These are phyloP conservation scores for Saccharomycopsis fodiens DNA, from an alignment of 805 yeast genomes.

Conservation along the genomic window DNA sequence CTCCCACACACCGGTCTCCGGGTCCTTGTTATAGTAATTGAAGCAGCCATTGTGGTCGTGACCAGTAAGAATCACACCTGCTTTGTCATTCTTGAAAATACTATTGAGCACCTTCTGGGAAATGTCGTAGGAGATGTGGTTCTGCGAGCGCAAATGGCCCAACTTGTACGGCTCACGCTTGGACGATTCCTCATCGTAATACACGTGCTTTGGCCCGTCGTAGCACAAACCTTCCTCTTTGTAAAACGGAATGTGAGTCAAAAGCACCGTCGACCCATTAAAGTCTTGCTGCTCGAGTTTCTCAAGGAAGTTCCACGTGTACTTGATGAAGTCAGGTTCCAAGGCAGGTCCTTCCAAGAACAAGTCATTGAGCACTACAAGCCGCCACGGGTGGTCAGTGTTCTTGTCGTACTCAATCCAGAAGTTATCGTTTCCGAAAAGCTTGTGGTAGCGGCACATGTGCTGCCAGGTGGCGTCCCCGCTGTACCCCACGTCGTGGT, in stretches of 20 bases:
- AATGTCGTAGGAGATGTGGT: conserved; percentile 65
- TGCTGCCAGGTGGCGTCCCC: conserved; percentile 95
- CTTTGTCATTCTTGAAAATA: conserved; percentile 57
- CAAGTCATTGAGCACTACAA: conserved; percentile 81
- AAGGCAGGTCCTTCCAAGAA: conserved; percentile 86
- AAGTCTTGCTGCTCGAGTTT: conserved; percentile 48
- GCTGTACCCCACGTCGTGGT: conserved; percentile 92
- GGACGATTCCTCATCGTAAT: conserved; percentile 46
- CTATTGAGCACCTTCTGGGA: conserved; percentile 61
- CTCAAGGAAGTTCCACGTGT: conserved; percentile 68
- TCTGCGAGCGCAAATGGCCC: conserved; percentile 73
- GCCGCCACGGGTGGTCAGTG: conserved; percentile 69
- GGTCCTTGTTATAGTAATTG: conserved; percentile 47
- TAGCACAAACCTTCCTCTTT: conserved; percentile 75
- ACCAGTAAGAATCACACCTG: conserved; percentile 83
- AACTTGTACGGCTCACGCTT: conserved; percentile 55
- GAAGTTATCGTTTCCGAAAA: conserved; percentile 82
- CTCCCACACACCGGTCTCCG: conserved; percentile 43
- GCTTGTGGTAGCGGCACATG: conserved; percentile 62
- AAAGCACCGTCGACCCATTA: conserved; percentile 69
- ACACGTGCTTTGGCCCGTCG: conserved; percentile 74
- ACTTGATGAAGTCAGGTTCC: conserved; percentile 59
- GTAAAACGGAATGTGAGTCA: conserved; percentile 87
- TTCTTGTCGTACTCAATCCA: conserved; percentile 63
- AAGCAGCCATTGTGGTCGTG: conserved; percentile 97